Base-by-base conservation (phyloP, 805 yeast species). In the Phaffomyces thermotolerans region DNA sequence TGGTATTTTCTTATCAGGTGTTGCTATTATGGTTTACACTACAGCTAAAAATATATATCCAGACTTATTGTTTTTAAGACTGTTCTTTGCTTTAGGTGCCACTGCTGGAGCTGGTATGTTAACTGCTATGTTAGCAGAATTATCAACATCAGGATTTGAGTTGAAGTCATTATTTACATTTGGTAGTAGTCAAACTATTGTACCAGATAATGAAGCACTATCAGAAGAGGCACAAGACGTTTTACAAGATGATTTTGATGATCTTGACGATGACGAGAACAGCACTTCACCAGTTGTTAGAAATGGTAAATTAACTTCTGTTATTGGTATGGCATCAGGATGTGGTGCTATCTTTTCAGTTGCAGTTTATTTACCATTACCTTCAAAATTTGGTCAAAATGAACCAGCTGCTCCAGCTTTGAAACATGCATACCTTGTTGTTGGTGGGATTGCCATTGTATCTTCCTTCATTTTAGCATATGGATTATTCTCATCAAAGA, bases 321-420 rank as follows among this genome's bases (percentile, higher is more conserved):
- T 79, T 20, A 70, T 82, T 36, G 90, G 90, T 2, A 58, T 78
- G 14, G 64, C 73, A 39, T 69, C 84, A 15, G 88, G 88, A 0
- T 55, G 77, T 15, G 89, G 89, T 39, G 89, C 88, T 2, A 70
- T 82, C 1, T 73, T 79, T 47, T 71, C 86, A 0, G 86, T 80
- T 1, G 55, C 73, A 1, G 59, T 71, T 34, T 70, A 78, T 35
- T 59, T 82, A 18, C 73, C 86, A 13, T 59, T 82, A 18, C 87
- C 88, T 0, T 69, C 75, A 1, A 65, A 60, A 46, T 64, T 77
- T 45, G 74, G 72, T 12, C 54, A 62, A 17, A 49, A 53, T 10
- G 65, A 62, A 39, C 53, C 60, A 30, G 71, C 78, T 15, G 71
- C 73, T 8, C 59, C 53, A 6, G 73, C 79, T 1, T 56, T 81